Conservation (phyloP, 345 rosid species). For the Syzygium jambos region DNA sequence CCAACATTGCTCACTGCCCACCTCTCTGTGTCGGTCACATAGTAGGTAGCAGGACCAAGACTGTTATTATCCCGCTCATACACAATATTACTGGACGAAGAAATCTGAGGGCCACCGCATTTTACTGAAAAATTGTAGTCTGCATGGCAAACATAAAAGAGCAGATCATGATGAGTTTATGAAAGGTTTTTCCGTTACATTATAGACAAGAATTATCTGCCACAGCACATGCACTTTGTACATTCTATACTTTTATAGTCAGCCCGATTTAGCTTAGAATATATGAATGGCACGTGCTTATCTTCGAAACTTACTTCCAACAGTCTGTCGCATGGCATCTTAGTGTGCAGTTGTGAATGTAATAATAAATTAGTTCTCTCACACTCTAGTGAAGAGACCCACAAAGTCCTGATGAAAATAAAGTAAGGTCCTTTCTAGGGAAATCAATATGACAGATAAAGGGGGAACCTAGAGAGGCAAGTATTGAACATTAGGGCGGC, state of each 20-base stretch:
- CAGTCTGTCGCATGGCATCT: background rate
- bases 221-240: background rate
- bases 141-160: conserved; percentile 1
- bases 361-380: background rate
- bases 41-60: conserved; percentile 53
- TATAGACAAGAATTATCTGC: background rate
- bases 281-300: background rate
- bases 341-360: rapidly evolving
- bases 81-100: conserved; percentile 14
- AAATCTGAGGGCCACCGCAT: conserved; percentile 53
- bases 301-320: background rate
- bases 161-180: background rate
- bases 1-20: conserved; percentile 50
- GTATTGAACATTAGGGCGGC: background rate
- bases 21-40: conserved; percentile 23
- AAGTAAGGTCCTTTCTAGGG: background rate
- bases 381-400: background rate
- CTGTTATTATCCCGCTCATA: conserved; percentile 37
- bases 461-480: background rate
- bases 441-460: background rate
- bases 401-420: background rate
- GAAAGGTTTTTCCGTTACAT: background rate
- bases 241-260: too few species aligned
- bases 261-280: too few species aligned
- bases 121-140: conserved; percentile 52